A percentile compares a stretch with the other conserved stretches of the same genome.
These are phyloP conservation scores for Amylocystis lapponica DNA, from an alignment of 768 basidiomycete genomes.

Conservation along the genomic window DNA sequence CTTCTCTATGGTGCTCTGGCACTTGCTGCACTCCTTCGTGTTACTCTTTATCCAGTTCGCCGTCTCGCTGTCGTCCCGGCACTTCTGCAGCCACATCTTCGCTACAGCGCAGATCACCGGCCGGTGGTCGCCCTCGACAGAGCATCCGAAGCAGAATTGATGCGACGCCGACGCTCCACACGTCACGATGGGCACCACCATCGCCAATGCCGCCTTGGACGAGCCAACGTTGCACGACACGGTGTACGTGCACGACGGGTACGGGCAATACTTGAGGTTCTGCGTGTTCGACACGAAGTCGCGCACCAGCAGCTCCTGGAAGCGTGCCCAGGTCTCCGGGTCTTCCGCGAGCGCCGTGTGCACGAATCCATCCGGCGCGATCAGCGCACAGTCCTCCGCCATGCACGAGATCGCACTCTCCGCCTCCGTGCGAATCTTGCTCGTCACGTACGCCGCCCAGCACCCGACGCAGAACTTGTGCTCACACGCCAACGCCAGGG, in stretches of 20 bases:
- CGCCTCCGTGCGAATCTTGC: constrained; percentile 81
- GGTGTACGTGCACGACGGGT: constrained; percentile 91
- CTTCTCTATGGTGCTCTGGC: constrained; percentile 99
- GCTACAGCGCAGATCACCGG: constrained; percentile 88
- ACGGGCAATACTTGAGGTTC: constrained; percentile 90
- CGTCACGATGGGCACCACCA: constrained; percentile 81
- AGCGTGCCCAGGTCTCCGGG: constrained; percentile 53
- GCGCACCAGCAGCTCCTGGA: constrained; percentile 82
- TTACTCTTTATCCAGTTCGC: constrained; percentile 99
- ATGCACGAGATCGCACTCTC: constrained; percentile 73
- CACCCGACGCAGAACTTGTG: constrained; percentile 82
- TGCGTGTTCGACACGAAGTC: constrained; percentile 85
- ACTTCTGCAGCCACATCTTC: constrained; percentile 94
- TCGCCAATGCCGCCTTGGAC: constrained; percentile 64
- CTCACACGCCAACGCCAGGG: constrained; percentile 71
- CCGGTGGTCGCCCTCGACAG: constrained; percentile 82
- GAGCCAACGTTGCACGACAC: constrained; percentile 84
- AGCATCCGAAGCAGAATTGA: constrained; percentile 93
- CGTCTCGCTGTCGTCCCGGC: constrained; percentile 95
- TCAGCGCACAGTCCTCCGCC: constrained; percentile 68
- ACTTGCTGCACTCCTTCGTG: constrained; percentile 96
- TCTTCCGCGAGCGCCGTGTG: constrained; percentile 51
- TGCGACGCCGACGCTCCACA: constrained; percentile 69
- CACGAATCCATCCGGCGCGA: constrained; percentile 61
- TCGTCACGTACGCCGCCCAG: constrained; percentile 74